Evolutionary conservation across 352 stramenopile genomes (phyloP), one percentile per base, ranked within the genome.

Genomic region (Phytopythium delawarense): DNA sequence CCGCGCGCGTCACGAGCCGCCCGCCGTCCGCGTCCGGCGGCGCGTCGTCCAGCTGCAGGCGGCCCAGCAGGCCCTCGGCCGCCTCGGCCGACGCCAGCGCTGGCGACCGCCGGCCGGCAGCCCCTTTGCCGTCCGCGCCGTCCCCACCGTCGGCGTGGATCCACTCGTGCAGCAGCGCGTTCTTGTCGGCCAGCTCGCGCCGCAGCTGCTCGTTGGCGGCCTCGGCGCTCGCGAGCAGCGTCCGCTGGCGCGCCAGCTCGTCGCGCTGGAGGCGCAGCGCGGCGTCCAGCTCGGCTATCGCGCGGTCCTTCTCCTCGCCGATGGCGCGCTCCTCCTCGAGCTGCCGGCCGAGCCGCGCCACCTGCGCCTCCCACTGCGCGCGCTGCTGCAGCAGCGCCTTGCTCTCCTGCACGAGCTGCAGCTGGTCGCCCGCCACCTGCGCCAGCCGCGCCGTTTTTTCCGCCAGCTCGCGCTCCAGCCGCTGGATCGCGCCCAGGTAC

Each of bases 361-460:
- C 62, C 65, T 89, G 71, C 42, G 63, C 59, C 65, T 81, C 72
- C 78, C 79, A 89, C 9, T 85, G 67, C 59, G 87, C 69, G 40
- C 79, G 78, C 50, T 80, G 76, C 56, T 89, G 79, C 39, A 89
- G 55, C 30, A 91, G 68, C 69, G 84, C 74, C 64, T 94, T 89
- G 70, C 79, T 91, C 57, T 91, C 81, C 42, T 71, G 81, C 62
- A 90, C 78, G 15, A 92, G 70, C 57, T 78, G 69, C 54, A 90
- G 63, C 58, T 92, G 80, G 45, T 87, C 76, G 11, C 82, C 80
- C 0, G 75, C 72, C 28, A 84, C 85, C 5, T 25, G 61, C 32
- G 76, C 79, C 7, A 90, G 59, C 56, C 84, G 71, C 39, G 76
- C 80, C 60, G 87, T 91, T 57, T 85, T 88, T 2, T 77, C 74